Evolutionary conservation across 1,284 basidiomycete species (phyloP).

Genomic region (Apiotrichum gracile): DNA sequence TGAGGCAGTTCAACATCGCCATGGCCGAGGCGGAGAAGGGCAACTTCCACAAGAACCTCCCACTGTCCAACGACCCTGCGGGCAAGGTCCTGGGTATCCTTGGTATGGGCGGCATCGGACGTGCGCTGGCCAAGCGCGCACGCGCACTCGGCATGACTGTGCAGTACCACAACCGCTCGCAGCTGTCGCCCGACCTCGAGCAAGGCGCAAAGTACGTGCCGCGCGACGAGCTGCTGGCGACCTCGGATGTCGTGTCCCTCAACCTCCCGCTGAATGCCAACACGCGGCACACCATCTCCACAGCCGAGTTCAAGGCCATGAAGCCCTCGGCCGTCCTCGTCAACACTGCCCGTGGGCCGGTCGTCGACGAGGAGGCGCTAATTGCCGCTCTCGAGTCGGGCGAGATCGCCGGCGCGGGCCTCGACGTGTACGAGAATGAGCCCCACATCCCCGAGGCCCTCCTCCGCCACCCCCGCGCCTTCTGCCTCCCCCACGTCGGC

Average conservation of each 20-base stretch:
- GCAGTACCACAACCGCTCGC: conserved; percentile 63
- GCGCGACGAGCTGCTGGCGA: conserved; percentile 34
- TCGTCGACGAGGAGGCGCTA: conserved; percentile 27
- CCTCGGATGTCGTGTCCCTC: conserved; percentile 26
- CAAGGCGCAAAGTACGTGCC: conserved; percentile 24
- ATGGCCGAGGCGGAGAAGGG: conserved; percentile 58
- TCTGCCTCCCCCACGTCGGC: conserved; percentile 80
- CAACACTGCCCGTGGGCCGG: conserved; percentile 28
- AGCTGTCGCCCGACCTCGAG: conserved; percentile 28
- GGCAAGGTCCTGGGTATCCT: conserved; percentile 19
- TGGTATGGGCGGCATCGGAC: conserved; percentile 24
- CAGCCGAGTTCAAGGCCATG: conserved; percentile 19
- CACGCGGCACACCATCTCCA: conserved; percentile 20
- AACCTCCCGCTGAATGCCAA: conserved; percentile 20
- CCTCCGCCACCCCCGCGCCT: conserved; percentile 61
- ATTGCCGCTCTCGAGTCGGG: conserved; percentile 18
- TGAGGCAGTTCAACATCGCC: conserved; percentile 64
- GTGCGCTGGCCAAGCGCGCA: conserved; percentile 18
- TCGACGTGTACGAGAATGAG: conserved; percentile 38
- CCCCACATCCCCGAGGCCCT: conserved; percentile 13
- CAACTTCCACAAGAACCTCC: conserved; percentile 52
- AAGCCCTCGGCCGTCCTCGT: conserved; percentile 21
- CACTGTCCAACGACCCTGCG: conserved; percentile 15
- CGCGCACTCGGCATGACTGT: conserved; percentile 19
- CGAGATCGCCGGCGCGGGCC: conserved; percentile 22